Conservation (phyloP, 1,284 basidiomycete genomes). For the Rhodotorula sp. region DNA sequence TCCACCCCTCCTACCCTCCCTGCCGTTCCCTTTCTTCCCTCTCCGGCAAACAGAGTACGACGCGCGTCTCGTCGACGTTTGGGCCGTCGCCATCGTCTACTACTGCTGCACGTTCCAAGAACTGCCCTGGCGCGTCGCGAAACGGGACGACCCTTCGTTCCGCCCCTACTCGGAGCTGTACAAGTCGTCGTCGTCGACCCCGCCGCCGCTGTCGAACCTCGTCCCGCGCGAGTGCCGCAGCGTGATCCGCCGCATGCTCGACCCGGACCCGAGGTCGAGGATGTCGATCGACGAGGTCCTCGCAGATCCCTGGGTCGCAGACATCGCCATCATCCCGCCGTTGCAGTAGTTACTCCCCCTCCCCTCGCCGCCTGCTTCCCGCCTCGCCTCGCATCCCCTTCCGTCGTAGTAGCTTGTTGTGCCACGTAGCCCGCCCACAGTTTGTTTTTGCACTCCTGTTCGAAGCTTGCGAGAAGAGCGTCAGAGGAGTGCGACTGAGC, state of each 20-base stretch:
- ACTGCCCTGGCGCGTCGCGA: conserved; percentile 96
- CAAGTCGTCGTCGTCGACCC: conserved; percentile 48
- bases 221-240: conserved; percentile 81
- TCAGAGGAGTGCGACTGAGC: too few species aligned
- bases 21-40: too few species aligned
- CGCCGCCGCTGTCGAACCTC: conserved; percentile 72
- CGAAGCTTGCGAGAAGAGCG: too few species aligned
- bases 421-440: too few species aligned
- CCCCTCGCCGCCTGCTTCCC: too few species aligned
- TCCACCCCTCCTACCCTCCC: too few species aligned
- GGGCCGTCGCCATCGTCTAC: conserved; percentile 95
- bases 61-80: conserved; percentile 93
- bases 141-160: conserved; percentile 79
- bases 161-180: conserved; percentile 76
- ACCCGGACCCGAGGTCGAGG: conserved; percentile 84
- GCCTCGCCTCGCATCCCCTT: too few species aligned
- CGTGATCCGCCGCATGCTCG: conserved; percentile 90
- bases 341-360: neutral
- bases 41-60: conserved; percentile 99
- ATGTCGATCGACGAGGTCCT: conserved; percentile 80
- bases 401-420: too few species aligned
- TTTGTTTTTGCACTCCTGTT: too few species aligned
- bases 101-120: conserved; percentile 98
- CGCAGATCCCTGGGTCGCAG: conserved; percentile 76
- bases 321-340: conserved; percentile 60